Evolutionary conservation across 352 stramenopile genomes (phyloP), one percentile per base, ranked within the genome.

Genomic region (Globisporangium paroecandrum): DNA sequence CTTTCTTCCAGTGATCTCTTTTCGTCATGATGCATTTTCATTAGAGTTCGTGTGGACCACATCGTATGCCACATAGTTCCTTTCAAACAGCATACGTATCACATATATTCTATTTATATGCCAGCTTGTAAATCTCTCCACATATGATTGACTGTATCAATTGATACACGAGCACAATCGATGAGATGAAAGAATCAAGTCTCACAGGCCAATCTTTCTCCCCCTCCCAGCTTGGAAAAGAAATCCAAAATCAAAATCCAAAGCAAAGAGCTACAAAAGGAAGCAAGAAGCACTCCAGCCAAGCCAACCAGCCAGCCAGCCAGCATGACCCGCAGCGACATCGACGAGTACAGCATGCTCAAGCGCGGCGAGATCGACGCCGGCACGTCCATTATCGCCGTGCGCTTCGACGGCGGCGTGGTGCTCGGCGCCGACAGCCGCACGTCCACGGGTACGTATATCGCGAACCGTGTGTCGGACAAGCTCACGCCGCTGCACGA

Each of bases 341-440:
- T 89, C 55, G 78, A 91, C 77, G 83, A 91, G 69, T 78, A 61
- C 56, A 76, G 66, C 63, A 86, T 88, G 72, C 83, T 95, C 68
- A 95, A 95, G 78, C 78, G 77, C 25, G 95, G 94, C 6, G 96
- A 99, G 83, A 81, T 99, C 41, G 93, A 95, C 73, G 97, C 93
- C 36, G 95, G 97, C 69, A 99, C 98, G 32, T 99, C 97, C 58
- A 99, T 99, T 83, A 98, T 99, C 80, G 97, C 97, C 18, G 89
- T 99, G 58, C 85, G 88, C 58, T 99, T 98, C 81, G 82, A 97
- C 8, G 96, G 95, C 46, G 98, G 98, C 60, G 97, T 99, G 22
- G 91, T 99, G 61, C 85, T 99, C 25, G 97, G 96, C 64, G 97
- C 97, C 38, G 97, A 98, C 81, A 97, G 82, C 22, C 87, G 94